Percentiles rank a stretch among this genome's conserved stretches.
Evolutionary conservation across 805 yeast genomes (phyloP).

Genomic region (Wickerhamiella azyma): DNA sequence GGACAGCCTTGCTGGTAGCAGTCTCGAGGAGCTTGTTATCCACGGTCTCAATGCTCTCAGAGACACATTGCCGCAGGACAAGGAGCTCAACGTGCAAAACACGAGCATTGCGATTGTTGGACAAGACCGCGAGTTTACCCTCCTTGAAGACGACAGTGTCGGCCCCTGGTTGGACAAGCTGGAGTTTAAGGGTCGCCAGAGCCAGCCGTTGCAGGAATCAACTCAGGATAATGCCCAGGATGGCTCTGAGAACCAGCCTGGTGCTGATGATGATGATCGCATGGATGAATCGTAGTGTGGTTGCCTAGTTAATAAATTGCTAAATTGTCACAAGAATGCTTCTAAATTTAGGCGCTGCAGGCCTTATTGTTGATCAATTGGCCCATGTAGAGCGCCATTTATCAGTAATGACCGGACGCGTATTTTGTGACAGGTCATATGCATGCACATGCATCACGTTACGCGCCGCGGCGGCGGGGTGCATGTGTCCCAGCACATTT

Average conservation of each 20-base stretch:
- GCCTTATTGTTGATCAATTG: not conserved
- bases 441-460: too few species aligned
- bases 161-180: constrained; percentile 68
- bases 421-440: too few species aligned
- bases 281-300: constrained; percentile 10
- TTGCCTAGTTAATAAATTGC: too few species aligned
- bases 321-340: too few species aligned
- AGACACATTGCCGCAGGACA: constrained; percentile 89
- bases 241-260: not conserved
- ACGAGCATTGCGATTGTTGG: constrained; percentile 93
- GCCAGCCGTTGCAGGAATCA: constrained; percentile 1
- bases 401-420: too few species aligned
- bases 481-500: too few species aligned
- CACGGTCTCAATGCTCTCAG: constrained; percentile 84
- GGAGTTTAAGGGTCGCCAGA: constrained; percentile 39
- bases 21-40: constrained; percentile 60
- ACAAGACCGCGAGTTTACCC: constrained; percentile 52
- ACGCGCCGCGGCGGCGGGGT: too few species aligned
- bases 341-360: too few species aligned
- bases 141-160: constrained; percentile 79
- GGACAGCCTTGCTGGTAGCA: constrained; percentile 47
- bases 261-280: constrained; percentile 5
- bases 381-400: too few species aligned
- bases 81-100: constrained; percentile 69
- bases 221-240: not conserved